These are phyloP conservation scores for Talaromyces wortmannii DNA, from an alignment of 495 filamentous ascomycete species.

Conservation along the genomic window DNA sequence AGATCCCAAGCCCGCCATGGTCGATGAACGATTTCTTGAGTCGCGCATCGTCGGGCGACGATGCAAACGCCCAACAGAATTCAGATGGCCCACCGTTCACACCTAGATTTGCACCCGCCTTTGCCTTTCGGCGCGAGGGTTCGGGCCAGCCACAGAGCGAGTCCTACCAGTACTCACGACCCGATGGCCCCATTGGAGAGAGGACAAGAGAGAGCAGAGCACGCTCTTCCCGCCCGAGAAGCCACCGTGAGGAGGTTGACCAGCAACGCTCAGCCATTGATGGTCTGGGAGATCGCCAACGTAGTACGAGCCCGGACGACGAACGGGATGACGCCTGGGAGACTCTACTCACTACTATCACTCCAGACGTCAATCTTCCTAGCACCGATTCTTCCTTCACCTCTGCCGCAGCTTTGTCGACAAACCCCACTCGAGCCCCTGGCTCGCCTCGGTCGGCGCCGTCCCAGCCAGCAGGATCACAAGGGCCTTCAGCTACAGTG, in stretches of 20 bases:
- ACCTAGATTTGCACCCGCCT: conserved; percentile 40
- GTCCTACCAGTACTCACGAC: background rate
- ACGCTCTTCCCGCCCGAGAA: conserved; percentile 13
- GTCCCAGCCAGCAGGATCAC: conserved; percentile 10
- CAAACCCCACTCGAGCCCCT: conserved; percentile 14
- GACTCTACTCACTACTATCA: conserved; percentile 69
- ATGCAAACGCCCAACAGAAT: conserved; percentile 8
- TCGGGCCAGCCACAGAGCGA: conserved; percentile 13
- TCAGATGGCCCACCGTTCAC: conserved; percentile 24
- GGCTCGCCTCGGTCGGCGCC: conserved; percentile 18
- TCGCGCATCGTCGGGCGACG: conserved; percentile 13
- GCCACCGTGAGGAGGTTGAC: conserved; percentile 16
- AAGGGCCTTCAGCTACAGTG: conserved; percentile 12
- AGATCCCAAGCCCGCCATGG: conserved; percentile 19
- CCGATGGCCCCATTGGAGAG: conserved; percentile 14
- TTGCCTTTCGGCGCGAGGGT: conserved; percentile 19
- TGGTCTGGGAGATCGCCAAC: conserved; percentile 76
- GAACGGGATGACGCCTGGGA: conserved; percentile 62
- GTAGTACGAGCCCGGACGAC: conserved; percentile 71
- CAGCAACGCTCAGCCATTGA: conserved; percentile 35
- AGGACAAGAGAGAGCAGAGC: conserved; percentile 7
- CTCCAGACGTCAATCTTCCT: conserved; percentile 72
- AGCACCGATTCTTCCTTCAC: conserved; percentile 77
- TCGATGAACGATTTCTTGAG: conserved; percentile 17
- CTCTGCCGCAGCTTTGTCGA: conserved; percentile 47